Base-by-base conservation (phyloP, 2,329 filamentous ascomycete genomes). In the Colletotrichum viniferum region DNA sequence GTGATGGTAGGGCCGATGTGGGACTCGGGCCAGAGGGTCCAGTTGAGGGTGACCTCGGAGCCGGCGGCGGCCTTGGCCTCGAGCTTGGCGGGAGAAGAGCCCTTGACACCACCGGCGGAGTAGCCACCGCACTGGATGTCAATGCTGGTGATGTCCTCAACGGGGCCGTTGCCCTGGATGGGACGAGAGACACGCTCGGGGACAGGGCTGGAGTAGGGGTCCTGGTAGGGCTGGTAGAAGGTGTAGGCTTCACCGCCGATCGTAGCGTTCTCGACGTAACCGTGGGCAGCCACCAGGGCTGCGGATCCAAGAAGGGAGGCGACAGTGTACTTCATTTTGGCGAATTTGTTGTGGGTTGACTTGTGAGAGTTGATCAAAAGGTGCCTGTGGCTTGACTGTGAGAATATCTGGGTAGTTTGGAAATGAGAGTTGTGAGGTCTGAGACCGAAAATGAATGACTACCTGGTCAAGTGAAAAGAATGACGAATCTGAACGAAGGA, bases 121-220 rank as follows among this genome's bases (percentile, higher is more conserved):
- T 87, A 89, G 52, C 89, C 89, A 69, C 88, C 88, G 82, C 91
- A 92, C 80, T 91, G 89, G 14, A 92, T 70, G 77, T 92, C 90
- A 69, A 87, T 85, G 24, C 86, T 84, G 5, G 86, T 86, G 18
- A 92, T 79, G 73, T 92, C 87, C 76, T 88, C 82, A 34, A 92
- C 87, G 3, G 90, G 90, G 8, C 91, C 90, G 81, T 92, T 92
- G 58, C 90, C 90, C 76, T 89, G 86, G 74, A 92, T 87, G 14
- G 85, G 83, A 32, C 90, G 88, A 21, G 90, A 90, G 81, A 92
- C 87, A n/a, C 90, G 86, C 58, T 88, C 77, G 18, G 88, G 88
- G 62, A 71, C 76, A 14, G 81, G 81, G 71, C 70, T 81, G 63
- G 77, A 82, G 80, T 88, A 89, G 1, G 86, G 86, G 78, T 88